Evolutionary conservation across 257 asterid genomes (phyloP).

Genomic region (Solanum pinnatisectum): DNA sequence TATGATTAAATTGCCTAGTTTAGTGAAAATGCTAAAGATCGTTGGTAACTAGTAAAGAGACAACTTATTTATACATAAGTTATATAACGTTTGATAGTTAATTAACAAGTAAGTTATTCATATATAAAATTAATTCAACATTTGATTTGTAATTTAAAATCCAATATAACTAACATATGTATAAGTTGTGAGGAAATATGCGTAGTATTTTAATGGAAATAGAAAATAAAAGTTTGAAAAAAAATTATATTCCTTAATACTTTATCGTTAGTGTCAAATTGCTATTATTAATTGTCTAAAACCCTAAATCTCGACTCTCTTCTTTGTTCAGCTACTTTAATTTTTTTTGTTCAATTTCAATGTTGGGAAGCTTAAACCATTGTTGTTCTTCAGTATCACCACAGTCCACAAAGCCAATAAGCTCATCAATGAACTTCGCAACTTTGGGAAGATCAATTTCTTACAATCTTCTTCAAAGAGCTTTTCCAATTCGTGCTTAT

Average conservation of each 20-base stretch:
- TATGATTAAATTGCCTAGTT: too few relatives aligned
- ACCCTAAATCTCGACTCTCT: slow-evolving; percentile 11
- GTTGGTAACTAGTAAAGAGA: too few relatives aligned
- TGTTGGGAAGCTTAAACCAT: neutral
- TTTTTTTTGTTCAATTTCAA: neutral
- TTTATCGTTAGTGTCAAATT: neutral
- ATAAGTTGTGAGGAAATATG: too few relatives aligned
- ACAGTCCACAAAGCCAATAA: neutral
- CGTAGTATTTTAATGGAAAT: too few relatives aligned
- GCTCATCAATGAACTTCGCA: slow-evolving; percentile 23
- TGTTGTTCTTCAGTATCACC: neutral
- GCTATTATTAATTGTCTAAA: neutral
- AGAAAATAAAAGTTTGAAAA: neutral
- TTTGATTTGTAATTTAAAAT: too few relatives aligned
- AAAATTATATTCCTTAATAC: neutral
- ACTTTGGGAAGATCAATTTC: slow-evolving; percentile 15
- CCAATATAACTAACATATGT: rapidly evolving
- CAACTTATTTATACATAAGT: too few relatives aligned
- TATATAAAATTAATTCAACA: too few relatives aligned
- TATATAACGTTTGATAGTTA: neutral
- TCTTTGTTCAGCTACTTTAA: neutral
- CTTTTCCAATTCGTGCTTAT: neutral
- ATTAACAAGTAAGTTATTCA: too few relatives aligned
- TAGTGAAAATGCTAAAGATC: too few relatives aligned
- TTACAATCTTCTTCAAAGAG: neutral